Evolutionary conservation across 2,329 filamentous ascomycete genomes (phyloP), one percentile per base, ranked within the genome.

Genomic region (Xenoacremonium recifei): DNA sequence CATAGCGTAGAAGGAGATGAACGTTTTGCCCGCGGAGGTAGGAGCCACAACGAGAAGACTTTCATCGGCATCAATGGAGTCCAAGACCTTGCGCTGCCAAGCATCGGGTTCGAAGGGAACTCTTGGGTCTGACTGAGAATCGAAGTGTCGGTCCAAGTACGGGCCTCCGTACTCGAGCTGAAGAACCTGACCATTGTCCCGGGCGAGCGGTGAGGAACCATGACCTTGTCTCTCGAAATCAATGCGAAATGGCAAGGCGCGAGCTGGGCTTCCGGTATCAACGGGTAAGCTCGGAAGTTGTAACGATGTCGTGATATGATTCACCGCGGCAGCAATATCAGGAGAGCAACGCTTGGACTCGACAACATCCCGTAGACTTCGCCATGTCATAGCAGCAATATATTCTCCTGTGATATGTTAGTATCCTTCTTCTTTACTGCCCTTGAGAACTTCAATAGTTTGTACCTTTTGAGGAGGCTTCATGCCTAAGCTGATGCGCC

Each of bases 1-100:
- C 84, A 91, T 92, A 2, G 87, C 87, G 53, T 92, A 90, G 62
- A 91, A 92, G 1, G 80, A 85, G 44, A 91, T 91, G 61, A 91
- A 92, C 0, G 87, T 92, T 62, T 91, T 92, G 49, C 87, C 87
- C 1, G 87, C 83, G 18, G 82, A 87, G 0, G 87, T 92, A 1
- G 87, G 87, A 0, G 87, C 87, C 7, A 91, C 81, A 1, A 89
- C 84, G 44, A 91, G 82, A 1, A 89, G 67, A 51, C 84, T 89
- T 49, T 82, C 77, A 40, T 85, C 72, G 0, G 72, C 73, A 59
- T 92, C 87, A 27, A 91, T 82, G 29, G 80, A 77, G 48, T 92
- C 84, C 1, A 92, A 71, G 0, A 91, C 86, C 27, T 79, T 71
- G 41, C 84, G 70, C 63, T 92, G 87, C 87, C 87, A 92, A 3